phyloP scores from a whole-genome alignment of 176 grass and related monocot genomes.

The Canna indica region DNA sequence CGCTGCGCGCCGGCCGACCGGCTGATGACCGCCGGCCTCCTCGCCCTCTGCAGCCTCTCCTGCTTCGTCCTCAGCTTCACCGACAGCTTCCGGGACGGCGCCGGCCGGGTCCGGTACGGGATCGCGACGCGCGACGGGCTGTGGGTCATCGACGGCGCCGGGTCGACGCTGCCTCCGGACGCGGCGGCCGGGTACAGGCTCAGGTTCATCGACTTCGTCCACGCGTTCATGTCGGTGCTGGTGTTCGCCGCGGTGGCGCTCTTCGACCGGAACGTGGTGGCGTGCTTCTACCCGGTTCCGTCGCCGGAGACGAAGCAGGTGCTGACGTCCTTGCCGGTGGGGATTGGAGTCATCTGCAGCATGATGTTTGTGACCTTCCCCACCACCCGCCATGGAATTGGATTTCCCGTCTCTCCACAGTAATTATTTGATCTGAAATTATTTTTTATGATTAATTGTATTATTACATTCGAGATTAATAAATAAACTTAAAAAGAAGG shows the following conservation, averaged over 20 bases:
- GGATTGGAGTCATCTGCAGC: slow-evolving; percentile 53
- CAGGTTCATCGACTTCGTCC: slow-evolving; percentile 54
- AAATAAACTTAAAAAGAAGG: no score
- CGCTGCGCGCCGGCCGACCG: slow-evolving; percentile 26
- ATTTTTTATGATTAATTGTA: no score
- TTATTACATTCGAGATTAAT: no score
- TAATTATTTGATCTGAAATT: no score
- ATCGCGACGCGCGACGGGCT: slow-evolving; percentile 47
- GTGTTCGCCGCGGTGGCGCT: slow-evolving; percentile 41
- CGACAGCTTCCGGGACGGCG: slow-evolving; percentile 54
- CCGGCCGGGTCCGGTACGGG: slow-evolving; percentile 43
- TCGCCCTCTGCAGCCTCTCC: slow-evolving; percentile 43
- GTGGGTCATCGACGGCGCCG: slow-evolving; percentile 53
- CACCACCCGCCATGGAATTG: slow-evolving; percentile 52
- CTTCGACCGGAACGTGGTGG: slow-evolving; percentile 56
- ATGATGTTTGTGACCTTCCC: slow-evolving; percentile 69
- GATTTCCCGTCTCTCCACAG: slow-evolving; percentile 39
- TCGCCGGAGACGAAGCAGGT: slow-evolving; percentile 44
- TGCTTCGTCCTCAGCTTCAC: slow-evolving; percentile 67
- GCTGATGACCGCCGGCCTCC: slow-evolving; percentile 40
- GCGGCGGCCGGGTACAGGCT: slow-evolving; percentile 36
- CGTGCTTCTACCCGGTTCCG: slow-evolving; percentile 47
- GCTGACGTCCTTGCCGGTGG: slow-evolving; percentile 39
- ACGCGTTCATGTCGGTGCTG: slow-evolving; percentile 40
- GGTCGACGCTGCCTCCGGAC: slow-evolving; percentile 33